These are phyloP conservation scores for Groenewaldozyma salmanticensis DNA, from an alignment of 805 yeast genomes.

Conservation along the genomic window DNA sequence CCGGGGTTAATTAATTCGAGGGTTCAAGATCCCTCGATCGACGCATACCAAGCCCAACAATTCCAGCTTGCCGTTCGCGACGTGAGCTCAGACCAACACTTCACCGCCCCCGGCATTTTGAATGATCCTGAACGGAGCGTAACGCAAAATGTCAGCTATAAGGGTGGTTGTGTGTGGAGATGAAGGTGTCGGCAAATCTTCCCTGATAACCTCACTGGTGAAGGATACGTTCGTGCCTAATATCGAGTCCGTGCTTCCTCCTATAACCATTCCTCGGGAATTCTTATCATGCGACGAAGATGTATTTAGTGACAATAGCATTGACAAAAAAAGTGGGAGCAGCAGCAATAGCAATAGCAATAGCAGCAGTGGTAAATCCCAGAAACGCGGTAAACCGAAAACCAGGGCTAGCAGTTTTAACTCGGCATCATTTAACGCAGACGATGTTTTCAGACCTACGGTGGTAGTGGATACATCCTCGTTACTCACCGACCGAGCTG, in stretches of 20 bases:
- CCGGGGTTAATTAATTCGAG: too few species aligned
- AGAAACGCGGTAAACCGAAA: too few species aligned
- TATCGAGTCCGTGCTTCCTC: slow-evolving; percentile 70
- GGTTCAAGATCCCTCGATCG: too few species aligned
- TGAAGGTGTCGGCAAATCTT: slow-evolving; percentile 42
- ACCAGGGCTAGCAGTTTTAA: neutral
- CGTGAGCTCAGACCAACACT: too few species aligned
- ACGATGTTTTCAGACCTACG: slow-evolving; percentile 54
- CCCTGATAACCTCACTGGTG: slow-evolving; percentile 67
- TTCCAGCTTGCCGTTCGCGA: too few species aligned
- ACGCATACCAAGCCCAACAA: too few species aligned
- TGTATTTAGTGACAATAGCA: too few species aligned
- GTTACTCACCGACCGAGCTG: slow-evolving; percentile 44
- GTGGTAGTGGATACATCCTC: slow-evolving; percentile 70
- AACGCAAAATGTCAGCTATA: slow-evolving; percentile 28
- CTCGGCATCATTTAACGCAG: slow-evolving; percentile 9
- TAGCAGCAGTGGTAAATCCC: neutral
- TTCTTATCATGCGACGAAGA: too few species aligned
- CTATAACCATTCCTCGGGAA: slow-evolving; percentile 72
- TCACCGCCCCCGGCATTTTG: too few species aligned
- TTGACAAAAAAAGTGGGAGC: too few species aligned
- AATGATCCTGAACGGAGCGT: too few species aligned
- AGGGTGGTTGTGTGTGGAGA: slow-evolving; percentile 92
- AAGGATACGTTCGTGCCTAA: slow-evolving; percentile 74
- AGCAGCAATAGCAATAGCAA: neutral